A percentile compares a stretch with the other conserved stretches of the same genome.
Evolutionary conservation across 2,329 filamentous ascomycete genomes (phyloP).

Genomic region (Corinectria fuckeliana): DNA sequence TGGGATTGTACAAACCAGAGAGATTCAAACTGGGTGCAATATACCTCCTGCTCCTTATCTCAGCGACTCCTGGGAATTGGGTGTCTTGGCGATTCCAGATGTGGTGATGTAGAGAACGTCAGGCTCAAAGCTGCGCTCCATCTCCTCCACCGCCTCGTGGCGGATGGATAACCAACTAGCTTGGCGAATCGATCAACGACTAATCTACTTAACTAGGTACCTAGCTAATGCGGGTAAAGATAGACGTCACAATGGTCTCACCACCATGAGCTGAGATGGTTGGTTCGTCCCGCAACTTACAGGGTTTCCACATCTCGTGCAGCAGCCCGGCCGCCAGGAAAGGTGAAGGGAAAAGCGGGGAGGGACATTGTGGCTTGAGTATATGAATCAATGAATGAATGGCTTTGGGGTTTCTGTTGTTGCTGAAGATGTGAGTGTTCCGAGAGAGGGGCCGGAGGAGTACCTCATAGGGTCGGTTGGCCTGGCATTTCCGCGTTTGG

Average conservation of each 20-base stretch:
- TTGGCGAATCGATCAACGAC: too few species aligned
- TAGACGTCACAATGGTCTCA: too few species aligned
- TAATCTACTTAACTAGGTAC: too few species aligned
- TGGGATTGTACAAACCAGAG: neutral
- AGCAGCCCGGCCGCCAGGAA: neutral
- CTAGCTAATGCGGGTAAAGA: too few species aligned
- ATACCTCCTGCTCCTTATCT: neutral
- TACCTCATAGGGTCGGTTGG: too few species aligned
- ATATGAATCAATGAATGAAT: neutral
- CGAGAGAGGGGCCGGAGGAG: too few species aligned
- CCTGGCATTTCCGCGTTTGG: neutral
- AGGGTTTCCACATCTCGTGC: neutral
- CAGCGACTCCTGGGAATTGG: neutral
- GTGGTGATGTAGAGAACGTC: neutral
- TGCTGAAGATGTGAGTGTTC: too few species aligned
- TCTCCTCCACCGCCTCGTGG: neutral
- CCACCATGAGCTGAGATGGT: neutral
- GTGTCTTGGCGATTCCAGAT: neutral
- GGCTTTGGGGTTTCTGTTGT: too few species aligned
- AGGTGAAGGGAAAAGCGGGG: neutral
- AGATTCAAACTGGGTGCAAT: neutral
- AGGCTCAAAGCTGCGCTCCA: neutral
- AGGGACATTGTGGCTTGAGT: neutral
- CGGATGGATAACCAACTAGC: neutral
- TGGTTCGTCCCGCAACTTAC: neutral